Percentiles rank a stretch among this genome's conserved stretches.
These are phyloP conservation scores for Penicillium sp. DNA, from an alignment of 2,329 filamentous ascomycete species.

Conservation along the genomic window DNA sequence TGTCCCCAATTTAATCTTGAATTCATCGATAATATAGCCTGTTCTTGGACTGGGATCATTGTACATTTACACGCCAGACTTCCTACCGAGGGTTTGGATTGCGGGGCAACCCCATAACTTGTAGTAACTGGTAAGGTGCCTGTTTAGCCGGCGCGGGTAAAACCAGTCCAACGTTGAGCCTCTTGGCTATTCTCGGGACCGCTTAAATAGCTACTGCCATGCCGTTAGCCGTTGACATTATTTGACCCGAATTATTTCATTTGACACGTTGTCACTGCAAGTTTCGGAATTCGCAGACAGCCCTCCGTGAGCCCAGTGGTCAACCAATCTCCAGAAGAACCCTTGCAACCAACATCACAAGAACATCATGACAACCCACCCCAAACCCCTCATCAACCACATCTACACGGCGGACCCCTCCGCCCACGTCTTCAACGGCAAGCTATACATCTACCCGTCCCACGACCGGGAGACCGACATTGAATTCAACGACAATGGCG, in stretches of 20 bases:
- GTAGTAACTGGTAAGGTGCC: not conserved
- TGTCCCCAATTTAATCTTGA: too few relatives aligned
- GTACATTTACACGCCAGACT: too few relatives aligned
- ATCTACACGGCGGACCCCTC: slow-evolving; percentile 80
- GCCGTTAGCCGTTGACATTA: too few relatives aligned
- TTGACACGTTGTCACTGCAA: too few relatives aligned
- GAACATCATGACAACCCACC: not conserved
- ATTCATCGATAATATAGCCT: not conserved
- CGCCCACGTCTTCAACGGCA: slow-evolving; percentile 75
- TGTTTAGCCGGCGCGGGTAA: slow-evolving; percentile 2
- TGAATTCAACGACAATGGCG: slow-evolving; percentile 78
- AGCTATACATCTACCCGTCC: slow-evolving; percentile 77
- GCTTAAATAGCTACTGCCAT: not conserved
- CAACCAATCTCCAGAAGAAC: not conserved
- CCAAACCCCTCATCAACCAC: slow-evolving; percentile 67
- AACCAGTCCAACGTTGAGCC: not conserved
- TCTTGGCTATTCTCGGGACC: not conserved
- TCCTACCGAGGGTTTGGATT: not conserved
- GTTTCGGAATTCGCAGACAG: too few relatives aligned
- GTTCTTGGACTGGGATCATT: not conserved
- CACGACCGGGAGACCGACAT: slow-evolving; percentile 77
- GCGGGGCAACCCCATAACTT: not conserved
- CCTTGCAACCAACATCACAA: not conserved
- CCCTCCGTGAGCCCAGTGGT: too few relatives aligned
- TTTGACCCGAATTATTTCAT: too few relatives aligned